Percentiles rank a stretch among this genome's conserved stretches.
phyloP scores from a whole-genome alignment of 495 filamentous ascomycete species.

The Penicillium waksmanii region DNA sequence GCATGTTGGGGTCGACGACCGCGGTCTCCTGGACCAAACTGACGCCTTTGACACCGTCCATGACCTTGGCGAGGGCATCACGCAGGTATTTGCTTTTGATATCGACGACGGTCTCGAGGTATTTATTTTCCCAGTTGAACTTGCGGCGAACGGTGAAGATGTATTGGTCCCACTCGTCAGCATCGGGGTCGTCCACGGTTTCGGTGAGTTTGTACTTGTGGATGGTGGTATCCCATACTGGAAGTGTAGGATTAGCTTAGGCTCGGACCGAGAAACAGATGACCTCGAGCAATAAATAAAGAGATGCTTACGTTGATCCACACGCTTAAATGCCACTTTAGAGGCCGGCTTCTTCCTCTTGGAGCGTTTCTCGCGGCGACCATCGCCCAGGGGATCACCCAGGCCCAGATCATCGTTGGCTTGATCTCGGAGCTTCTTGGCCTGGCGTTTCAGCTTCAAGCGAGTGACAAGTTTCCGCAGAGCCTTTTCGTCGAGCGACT shows the following conservation, averaged over 20 bases:
- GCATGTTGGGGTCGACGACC: constrained; percentile 79
- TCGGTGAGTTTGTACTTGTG: constrained; percentile 85
- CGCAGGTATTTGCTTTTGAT: constrained; percentile 84
- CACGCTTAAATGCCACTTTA: constrained; percentile 81
- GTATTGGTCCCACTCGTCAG: constrained; percentile 81
- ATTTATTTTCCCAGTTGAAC: constrained; percentile 89
- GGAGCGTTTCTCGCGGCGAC: constrained; percentile 24
- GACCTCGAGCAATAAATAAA: constrained; percentile 5
- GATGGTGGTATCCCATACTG: constrained; percentile 75
- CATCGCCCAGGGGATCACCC: constrained; percentile 17
- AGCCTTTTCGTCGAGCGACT: constrained; percentile 43
- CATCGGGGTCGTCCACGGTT: constrained; percentile 70
- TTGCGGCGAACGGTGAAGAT: constrained; percentile 84
- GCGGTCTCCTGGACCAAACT: constrained; percentile 82
- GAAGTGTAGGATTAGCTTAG: not conserved
- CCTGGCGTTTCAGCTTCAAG: constrained; percentile 50
- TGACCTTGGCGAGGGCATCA: constrained; percentile 70
- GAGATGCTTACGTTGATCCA: constrained; percentile 67
- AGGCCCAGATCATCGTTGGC: constrained; percentile 26
- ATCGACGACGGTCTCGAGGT: constrained; percentile 75
- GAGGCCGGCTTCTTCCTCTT: constrained; percentile 57
- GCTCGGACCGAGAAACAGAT: not conserved
- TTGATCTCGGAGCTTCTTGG: constrained; percentile 35
- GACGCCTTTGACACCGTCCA: constrained; percentile 82
- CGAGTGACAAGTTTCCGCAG: constrained; percentile 53